Evolutionary conservation across 73 alveolate genomes (phyloP).

Genomic region (Tetrahymena malaccensis): DNA sequence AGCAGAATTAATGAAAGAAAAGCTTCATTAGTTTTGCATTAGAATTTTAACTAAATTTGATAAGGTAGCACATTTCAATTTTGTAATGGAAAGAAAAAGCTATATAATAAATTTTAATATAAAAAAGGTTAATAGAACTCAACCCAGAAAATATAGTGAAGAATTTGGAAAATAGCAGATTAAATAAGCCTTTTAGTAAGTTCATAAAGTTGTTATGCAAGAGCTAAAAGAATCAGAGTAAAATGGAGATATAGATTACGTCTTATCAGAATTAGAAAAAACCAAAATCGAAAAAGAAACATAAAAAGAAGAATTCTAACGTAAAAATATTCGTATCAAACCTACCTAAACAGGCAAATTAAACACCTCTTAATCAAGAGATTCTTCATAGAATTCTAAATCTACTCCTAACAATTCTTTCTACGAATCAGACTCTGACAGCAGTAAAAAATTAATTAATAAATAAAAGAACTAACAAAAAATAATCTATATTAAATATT

Average conservation of each 20-base stretch:
- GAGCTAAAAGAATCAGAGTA: background rate
- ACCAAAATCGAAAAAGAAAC: background rate
- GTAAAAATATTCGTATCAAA: background rate
- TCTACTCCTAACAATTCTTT: background rate
- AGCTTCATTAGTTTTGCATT: background rate
- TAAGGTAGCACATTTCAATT: background rate
- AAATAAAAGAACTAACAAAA: too few species aligned
- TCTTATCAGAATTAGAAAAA: background rate
- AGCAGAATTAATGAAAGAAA: background rate
- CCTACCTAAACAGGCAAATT: background rate
- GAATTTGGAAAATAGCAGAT: background rate
- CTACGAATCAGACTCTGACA: background rate
- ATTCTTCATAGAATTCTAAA: background rate
- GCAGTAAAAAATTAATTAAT: background rate
- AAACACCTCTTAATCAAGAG: background rate
- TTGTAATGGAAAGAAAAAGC: too few species aligned
- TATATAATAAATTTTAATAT: background rate
- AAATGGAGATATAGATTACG: background rate
- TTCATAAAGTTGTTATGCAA: background rate
- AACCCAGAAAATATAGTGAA: background rate
- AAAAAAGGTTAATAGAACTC: background rate
- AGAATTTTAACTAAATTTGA: background rate
- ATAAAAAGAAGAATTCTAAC: background rate
- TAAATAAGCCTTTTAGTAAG: background rate
- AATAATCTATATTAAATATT: too few species aligned